These are phyloP conservation scores for Talaromyces rugulosus DNA, from an alignment of 2,329 filamentous ascomycete genomes.

Conservation along the genomic window DNA sequence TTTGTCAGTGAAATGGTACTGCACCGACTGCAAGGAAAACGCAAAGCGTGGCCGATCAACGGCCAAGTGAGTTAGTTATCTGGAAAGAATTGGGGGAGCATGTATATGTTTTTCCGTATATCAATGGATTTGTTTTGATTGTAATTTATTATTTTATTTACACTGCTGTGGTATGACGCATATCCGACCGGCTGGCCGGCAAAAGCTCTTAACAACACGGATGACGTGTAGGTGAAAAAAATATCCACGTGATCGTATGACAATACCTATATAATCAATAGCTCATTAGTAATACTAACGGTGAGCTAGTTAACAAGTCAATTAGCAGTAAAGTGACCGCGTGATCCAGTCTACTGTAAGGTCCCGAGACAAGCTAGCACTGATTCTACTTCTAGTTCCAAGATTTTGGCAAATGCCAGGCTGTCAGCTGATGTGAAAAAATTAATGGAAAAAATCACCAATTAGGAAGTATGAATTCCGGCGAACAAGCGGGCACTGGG, in stretches of 20 bases:
- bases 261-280: too few species aligned
- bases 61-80: not conserved
- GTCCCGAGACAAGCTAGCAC: not conserved
- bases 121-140: not conserved
- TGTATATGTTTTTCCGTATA: not conserved
- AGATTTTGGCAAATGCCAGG: too few species aligned
- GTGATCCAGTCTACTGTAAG: not conserved
- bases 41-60: conserved; percentile 48
- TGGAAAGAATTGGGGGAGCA: not conserved
- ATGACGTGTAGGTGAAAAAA: too few species aligned
- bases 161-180: not conserved
- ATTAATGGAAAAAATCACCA: not conserved
- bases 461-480: not conserved
- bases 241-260: too few species aligned
- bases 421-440: not conserved
- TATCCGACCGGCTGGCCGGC: too few species aligned
- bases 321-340: not conserved
- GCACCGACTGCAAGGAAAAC: conserved; percentile 70
- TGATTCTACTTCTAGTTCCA: not conserved
- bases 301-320: too few species aligned
- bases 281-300: too few species aligned
- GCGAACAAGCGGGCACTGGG: not conserved
- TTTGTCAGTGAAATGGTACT: conserved; percentile 72
- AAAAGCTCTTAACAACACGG: too few species aligned
- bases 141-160: not conserved